phyloP scores from a whole-genome alignment of 1,284 basidiomycete species.

The Naganishia sp. region DNA sequence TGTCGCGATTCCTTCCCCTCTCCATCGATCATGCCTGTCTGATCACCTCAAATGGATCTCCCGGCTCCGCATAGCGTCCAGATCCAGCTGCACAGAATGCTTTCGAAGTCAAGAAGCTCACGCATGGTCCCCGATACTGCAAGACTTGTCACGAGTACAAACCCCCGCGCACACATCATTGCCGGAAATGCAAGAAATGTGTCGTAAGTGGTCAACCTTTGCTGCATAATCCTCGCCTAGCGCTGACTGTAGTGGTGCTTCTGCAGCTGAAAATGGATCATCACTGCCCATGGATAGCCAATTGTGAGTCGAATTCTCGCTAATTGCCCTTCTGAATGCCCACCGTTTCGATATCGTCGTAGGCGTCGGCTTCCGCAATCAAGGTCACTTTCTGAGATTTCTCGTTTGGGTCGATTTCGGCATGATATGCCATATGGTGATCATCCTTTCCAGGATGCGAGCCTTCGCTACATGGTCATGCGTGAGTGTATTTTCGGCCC shows the following conservation, averaged over 20 bases:
- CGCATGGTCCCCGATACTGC: slow-evolving; percentile 76
- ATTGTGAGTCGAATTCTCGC: slow-evolving; percentile 38
- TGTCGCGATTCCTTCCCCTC: slow-evolving; percentile 42
- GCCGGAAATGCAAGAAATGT: slow-evolving; percentile 76
- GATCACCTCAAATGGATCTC: neutral
- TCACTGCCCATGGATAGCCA: slow-evolving; percentile 65
- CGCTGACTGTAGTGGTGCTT: slow-evolving; percentile 17
- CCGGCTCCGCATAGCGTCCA: slow-evolving; percentile 62
- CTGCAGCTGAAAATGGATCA: slow-evolving; percentile 62
- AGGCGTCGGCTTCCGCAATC: slow-evolving; percentile 85
- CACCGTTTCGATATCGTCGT: slow-evolving; percentile 72
- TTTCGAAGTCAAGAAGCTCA: slow-evolving; percentile 82
- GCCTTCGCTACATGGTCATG: slow-evolving; percentile 52
- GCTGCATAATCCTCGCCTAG: slow-evolving; percentile 62
- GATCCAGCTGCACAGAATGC: slow-evolving; percentile 67
- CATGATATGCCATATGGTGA: slow-evolving; percentile 69
- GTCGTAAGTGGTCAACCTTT: slow-evolving; percentile 39
- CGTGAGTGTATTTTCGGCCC: slow-evolving; percentile 36
- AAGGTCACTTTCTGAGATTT: slow-evolving; percentile 88
- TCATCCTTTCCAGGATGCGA: slow-evolving; percentile 71
- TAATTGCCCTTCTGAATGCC: neutral
- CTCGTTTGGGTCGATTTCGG: slow-evolving; percentile 85
- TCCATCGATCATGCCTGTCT: slow-evolving; percentile 14
- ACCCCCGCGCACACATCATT: slow-evolving; percentile 74
- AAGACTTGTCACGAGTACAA: slow-evolving; percentile 64